Evolutionary conservation across 208 protist genomes (phyloP).

Genomic region (Acanthamoeba divionensis): DNA sequence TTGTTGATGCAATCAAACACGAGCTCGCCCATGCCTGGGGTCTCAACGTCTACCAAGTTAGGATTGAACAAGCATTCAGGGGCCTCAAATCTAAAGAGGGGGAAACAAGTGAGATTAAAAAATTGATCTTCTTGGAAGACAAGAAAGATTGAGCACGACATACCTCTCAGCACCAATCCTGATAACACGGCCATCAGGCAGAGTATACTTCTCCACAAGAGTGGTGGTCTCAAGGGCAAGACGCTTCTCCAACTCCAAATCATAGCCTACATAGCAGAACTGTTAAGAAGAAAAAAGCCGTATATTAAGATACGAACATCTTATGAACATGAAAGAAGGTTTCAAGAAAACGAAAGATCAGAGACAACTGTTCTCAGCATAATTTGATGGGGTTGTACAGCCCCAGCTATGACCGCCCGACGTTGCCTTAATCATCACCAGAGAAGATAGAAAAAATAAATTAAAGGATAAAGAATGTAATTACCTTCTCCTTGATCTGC

Average conservation of each 20-base stretch:
- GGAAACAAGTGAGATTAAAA: neutral
- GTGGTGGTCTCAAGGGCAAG: slow-evolving; percentile 87
- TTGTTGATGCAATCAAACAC: slow-evolving; percentile 92
- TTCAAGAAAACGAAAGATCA: neutral
- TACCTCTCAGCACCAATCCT: slow-evolving; percentile 90
- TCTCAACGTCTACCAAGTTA: slow-evolving; percentile 90
- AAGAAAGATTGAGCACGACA: slow-evolving; percentile 64
- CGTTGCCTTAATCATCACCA: too few species aligned
- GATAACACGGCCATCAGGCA: slow-evolving; percentile 92
- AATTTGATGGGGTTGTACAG: too few species aligned
- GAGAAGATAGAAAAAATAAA: neutral
- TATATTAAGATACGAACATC: neutral
- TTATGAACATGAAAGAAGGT: neutral
- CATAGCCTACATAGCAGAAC: slow-evolving; percentile 88
- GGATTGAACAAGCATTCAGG: slow-evolving; percentile 96
- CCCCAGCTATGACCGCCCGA: too few species aligned
- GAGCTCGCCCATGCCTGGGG: slow-evolving; percentile 84
- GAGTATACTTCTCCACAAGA: slow-evolving; percentile 81
- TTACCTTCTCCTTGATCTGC: slow-evolving; percentile 90
- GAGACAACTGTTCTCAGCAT: too few species aligned
- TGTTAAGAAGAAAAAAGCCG: neutral
- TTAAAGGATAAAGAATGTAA: neutral
- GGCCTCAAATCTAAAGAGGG: slow-evolving; percentile 84
- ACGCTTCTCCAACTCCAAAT: slow-evolving; percentile 88
- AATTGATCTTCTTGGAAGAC: too few species aligned